A percentile compares a stretch with the other conserved stretches of the same genome.
These are phyloP conservation scores for Vinca minor DNA, from an alignment of 257 asterid species.

Conservation along the genomic window DNA sequence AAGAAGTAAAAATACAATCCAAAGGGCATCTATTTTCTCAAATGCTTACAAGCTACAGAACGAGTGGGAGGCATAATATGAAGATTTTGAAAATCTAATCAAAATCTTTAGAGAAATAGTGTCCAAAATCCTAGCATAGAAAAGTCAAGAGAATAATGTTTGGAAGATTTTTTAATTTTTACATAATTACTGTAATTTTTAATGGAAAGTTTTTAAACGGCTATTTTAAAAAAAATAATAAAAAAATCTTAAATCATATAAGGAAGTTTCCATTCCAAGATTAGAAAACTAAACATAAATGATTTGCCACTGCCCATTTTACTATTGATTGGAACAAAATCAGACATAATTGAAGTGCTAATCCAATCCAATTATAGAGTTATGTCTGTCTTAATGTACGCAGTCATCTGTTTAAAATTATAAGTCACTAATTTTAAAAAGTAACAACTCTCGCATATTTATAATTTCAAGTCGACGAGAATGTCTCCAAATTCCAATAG, in stretches of 20 bases:
- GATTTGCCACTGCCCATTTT: neutral
- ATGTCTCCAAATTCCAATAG: no score
- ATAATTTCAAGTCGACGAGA: no score
- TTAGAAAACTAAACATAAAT: neutral
- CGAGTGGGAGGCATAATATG: constrained; percentile 21
- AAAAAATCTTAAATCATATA: no score
- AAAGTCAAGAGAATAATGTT: neutral
- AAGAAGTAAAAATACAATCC: constrained; percentile 27
- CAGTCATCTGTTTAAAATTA: no score
- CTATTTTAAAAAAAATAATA: no score
- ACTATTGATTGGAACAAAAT: neutral
- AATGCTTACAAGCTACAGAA: constrained; percentile 33
- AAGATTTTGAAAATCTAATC: neutral
- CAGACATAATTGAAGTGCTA: neutral
- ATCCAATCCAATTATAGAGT: no score
- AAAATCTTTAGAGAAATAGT: neutral
- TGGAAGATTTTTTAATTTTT: neutral
- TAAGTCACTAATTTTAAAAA: no score
- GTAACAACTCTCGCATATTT: no score
- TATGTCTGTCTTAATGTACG: no score
- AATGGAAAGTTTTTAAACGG: constrained; percentile 8
- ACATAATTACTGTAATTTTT: neutral
- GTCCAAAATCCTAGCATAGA: neutral
- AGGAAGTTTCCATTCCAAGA: constrained; percentile 3
- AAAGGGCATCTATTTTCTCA: constrained; percentile 20